Base-by-base conservation (phyloP, 176 grass and related monocot species). In the Calamus simplicifolius region DNA sequence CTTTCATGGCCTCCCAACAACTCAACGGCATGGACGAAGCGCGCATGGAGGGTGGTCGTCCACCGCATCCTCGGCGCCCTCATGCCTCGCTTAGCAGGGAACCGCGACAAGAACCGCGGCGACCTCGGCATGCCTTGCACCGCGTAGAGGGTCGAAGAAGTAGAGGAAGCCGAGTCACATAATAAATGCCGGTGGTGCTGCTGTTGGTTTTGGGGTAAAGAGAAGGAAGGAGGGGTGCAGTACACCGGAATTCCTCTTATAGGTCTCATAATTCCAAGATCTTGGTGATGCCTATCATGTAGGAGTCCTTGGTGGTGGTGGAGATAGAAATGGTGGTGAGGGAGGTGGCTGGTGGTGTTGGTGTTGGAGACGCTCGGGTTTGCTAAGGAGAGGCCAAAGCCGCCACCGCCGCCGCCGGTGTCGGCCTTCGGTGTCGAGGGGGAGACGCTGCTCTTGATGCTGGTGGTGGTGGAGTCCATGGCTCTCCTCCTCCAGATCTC, bases 1-100 rank as follows among this genome's bases (percentile, higher is more conserved):
- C 91, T 90, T 77, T 90, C 91, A 62, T 96, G 91, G 1, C 91
- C 91, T 60, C 91, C 91, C 19, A 96, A 81, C 25, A 96, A 74
- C 77, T 96, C 91, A 52, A 96, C 91, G 29, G 91, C 86, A 29
- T 90, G 91, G 56, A 96, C 75, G 71, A 96, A 96, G 19, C 86
- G 91, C 14, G 80, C 83, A 63, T 95, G 91, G 51, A 95, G 91
- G 12, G 83, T 86, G 50, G 86, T 87, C 29, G 91, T 95, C 91
- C 91, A 95, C 69, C 91, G 61, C 86, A 95, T 95, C 74, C 91
- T 74, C 19, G 86, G 90, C 8, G 91, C 80, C 0, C 91, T 75
- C 26, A 61, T 21, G 18, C 61, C 77, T 25, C 83, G 51, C 69
- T 84, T 95, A 7, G 58, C 74, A 18, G 86, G 82, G 16, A 77